phyloP scores from a whole-genome alignment of 1,139 yeast genomes.

The Lizanozyma gosingica region DNA sequence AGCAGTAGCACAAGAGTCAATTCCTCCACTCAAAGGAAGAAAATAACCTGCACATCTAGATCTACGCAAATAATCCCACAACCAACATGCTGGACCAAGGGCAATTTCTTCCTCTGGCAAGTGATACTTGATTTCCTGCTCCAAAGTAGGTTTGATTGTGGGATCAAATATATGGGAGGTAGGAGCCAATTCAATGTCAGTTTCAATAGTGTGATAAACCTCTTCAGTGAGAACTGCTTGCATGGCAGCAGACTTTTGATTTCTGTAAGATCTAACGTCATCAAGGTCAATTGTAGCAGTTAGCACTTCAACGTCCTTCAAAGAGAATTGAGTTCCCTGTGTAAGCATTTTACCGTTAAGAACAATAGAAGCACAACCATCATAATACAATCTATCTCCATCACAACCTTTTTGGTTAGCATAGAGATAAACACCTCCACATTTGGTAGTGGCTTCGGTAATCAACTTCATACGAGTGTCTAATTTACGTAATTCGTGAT shows the following conservation, averaged over 20 bases:
- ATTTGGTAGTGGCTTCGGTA: constrained; percentile 85
- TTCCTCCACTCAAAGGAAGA: constrained; percentile 92
- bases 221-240: constrained; percentile 52
- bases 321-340: constrained; percentile 84
- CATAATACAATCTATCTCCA: constrained; percentile 93
- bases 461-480: constrained; percentile 78
- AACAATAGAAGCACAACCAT: constrained; percentile 92
- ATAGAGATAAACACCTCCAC: constrained; percentile 92
- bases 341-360: constrained; percentile 88
- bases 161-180: constrained; percentile 51
- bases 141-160: constrained; percentile 48
- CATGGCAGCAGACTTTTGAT: constrained; percentile 64
- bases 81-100: constrained; percentile 97
- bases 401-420: constrained; percentile 97
- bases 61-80: constrained; percentile 94
- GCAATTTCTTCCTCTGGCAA: constrained; percentile 94
- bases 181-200: constrained; percentile 57
- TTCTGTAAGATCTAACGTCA: constrained; percentile 78
- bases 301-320: constrained; percentile 86
- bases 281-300: constrained; percentile 91
- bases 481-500: constrained; percentile 87
- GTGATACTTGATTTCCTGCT: constrained; percentile 51
- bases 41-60: constrained; percentile 87
- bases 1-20: constrained; percentile 96
- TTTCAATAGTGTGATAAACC: constrained; percentile 51